These are phyloP conservation scores for Fusarium sp. DNA, from an alignment of 2,329 filamentous ascomycete genomes.

Conservation along the genomic window DNA sequence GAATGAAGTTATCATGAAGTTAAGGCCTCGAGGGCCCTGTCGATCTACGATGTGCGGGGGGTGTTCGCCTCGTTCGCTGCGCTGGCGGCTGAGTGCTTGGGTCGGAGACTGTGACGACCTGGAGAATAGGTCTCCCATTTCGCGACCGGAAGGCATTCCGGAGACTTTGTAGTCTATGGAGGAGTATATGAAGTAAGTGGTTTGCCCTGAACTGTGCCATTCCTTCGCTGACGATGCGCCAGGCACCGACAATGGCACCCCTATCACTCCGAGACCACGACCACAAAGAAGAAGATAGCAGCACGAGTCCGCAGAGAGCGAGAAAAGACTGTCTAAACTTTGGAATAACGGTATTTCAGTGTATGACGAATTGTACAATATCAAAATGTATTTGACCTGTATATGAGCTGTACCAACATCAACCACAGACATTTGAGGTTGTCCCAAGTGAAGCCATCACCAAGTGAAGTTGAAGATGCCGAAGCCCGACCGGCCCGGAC, in stretches of 20 bases:
- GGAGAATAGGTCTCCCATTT: not conserved
- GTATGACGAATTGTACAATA: not conserved
- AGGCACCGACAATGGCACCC: not conserved
- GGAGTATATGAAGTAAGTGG: not conserved
- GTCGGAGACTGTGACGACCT: not conserved
- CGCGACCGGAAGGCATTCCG: not conserved
- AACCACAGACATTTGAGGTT: not conserved
- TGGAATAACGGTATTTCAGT: no score
- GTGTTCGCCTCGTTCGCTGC: not conserved
- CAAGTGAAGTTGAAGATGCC: not conserved
- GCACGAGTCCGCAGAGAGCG: not conserved
- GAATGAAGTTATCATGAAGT: not conserved
- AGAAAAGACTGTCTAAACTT: no score
- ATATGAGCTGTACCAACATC: not conserved
- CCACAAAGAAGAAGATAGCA: not conserved
- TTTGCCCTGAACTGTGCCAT: not conserved
- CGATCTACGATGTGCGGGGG: not conserved
- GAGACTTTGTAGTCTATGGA: fast-evolving
- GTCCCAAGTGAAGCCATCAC: not conserved
- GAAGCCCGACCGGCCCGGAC: not conserved
- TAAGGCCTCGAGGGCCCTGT: not conserved
- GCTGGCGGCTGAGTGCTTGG: not conserved
- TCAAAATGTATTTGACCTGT: not conserved
- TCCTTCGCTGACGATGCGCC: not conserved
- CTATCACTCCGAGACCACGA: not conserved